Evolutionary conservation across 176 grass and related monocot species (phyloP).

Genomic region (Elaeis guineensis): DNA sequence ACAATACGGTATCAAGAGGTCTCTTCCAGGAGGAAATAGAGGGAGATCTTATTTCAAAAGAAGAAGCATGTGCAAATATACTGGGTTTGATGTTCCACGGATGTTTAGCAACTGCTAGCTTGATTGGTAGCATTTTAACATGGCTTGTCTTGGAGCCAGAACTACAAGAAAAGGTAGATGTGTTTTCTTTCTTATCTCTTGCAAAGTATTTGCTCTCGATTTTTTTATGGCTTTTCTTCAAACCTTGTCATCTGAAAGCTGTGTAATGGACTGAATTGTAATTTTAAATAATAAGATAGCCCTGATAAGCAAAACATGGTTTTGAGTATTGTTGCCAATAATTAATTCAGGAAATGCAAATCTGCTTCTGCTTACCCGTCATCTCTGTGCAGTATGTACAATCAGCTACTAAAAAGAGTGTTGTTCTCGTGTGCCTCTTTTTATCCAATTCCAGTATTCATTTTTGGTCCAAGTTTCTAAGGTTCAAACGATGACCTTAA

Average conservation of each 20-base stretch:
- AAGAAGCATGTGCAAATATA: conserved; percentile 75
- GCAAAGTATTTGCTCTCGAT: not conserved
- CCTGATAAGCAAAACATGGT: too few species aligned
- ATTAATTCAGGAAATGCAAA: too few species aligned
- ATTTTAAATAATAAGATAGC: too few species aligned
- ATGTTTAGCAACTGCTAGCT: conserved; percentile 55
- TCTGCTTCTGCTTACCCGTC: too few species aligned
- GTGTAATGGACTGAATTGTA: too few species aligned
- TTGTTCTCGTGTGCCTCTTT: too few species aligned
- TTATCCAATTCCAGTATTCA: too few species aligned
- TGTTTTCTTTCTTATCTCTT: conserved; percentile 15
- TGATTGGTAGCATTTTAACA: conserved; percentile 64
- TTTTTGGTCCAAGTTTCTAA: too few species aligned
- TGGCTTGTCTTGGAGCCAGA: conserved; percentile 45
- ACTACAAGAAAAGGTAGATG: conserved; percentile 66
- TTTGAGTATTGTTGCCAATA: too few species aligned
- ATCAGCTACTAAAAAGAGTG: too few species aligned
- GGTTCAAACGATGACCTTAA: too few species aligned
- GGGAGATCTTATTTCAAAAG: conserved; percentile 34
- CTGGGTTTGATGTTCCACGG: conserved; percentile 92
- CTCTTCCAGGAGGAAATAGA: conserved; percentile 25
- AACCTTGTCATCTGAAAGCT: not conserved
- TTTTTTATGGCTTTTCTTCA: not conserved
- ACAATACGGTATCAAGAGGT: conserved; percentile 19
- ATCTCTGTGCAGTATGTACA: too few species aligned